Evolutionary conservation across 441 rosid species (phyloP).

Genomic region (Pelargonium myrrhifolium): DNA sequence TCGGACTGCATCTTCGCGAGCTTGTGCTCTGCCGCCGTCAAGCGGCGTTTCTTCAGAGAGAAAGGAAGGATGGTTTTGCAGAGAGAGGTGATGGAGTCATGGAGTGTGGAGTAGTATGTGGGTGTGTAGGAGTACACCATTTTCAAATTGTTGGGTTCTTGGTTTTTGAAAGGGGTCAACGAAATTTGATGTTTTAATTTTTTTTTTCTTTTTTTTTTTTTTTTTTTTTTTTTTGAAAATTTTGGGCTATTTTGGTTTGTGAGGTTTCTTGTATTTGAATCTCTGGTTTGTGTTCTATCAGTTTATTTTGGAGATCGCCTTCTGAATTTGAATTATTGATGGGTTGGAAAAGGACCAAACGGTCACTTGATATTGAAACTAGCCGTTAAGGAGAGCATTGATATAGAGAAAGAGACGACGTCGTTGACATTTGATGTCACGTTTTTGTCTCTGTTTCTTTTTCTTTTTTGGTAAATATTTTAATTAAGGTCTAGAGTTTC

Average conservation of each 20-base stretch:
- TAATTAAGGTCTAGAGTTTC: no score
- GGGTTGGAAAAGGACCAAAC: not conserved
- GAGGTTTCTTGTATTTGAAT: not conserved
- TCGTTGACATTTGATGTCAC: not conserved
- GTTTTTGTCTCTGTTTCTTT: not conserved
- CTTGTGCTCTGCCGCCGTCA: conserved; percentile 44
- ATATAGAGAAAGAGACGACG: not conserved
- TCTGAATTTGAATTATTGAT: not conserved
- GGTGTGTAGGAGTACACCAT: conserved; percentile 68
- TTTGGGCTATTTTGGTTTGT: not conserved
- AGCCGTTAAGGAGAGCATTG: not conserved
- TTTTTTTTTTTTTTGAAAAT: no score
- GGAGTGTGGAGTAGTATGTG: conserved; percentile 65
- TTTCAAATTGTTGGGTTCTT: conserved; percentile 9
- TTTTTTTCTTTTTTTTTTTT: no score
- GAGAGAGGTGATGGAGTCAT: conserved; percentile 66
- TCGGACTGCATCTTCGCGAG: conserved; percentile 57
- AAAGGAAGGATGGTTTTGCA: conserved; percentile 71
- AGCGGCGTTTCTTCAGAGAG: conserved; percentile 50
- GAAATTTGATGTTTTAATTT: no score
- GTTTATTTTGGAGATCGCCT: no score
- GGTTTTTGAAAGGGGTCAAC: no score
- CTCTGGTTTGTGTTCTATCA: not conserved
- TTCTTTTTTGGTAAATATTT: no score
- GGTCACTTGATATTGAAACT: not conserved